phyloP scores from a whole-genome alignment of 2,329 filamentous ascomycete species.

The Ceratocystis huliohia region DNA sequence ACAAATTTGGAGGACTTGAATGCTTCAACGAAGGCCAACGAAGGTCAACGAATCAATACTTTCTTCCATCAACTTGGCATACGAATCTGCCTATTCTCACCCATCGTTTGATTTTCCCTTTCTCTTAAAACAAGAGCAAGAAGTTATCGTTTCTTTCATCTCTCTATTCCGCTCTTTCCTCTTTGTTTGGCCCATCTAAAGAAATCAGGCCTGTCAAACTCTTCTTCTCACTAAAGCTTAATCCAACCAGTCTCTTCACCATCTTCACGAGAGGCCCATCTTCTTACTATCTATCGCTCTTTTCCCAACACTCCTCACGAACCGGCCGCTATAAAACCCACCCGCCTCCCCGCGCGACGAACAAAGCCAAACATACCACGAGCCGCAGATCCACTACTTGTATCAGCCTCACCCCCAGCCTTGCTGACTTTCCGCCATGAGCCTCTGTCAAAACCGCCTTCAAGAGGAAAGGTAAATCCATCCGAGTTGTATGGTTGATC shows the following conservation, averaged over 20 bases:
- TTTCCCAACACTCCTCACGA: not conserved
- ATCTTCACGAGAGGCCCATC: not conserved
- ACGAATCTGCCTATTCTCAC: too few relatives aligned
- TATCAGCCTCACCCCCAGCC: not conserved
- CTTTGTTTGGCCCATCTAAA: too few relatives aligned
- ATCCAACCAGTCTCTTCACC: not conserved
- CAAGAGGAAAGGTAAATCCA: conserved; percentile 70
- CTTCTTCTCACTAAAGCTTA: not conserved
- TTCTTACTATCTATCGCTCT: not conserved
- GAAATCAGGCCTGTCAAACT: too few relatives aligned
- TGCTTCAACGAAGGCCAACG: too few relatives aligned
- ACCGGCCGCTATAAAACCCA: not conserved
- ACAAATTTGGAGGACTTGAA: not conserved
- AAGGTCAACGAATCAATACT: too few relatives aligned
- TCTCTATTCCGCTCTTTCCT: too few relatives aligned
- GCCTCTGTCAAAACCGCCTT: conserved; percentile 75
- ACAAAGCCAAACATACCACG: not conserved
- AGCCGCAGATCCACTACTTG: not conserved
- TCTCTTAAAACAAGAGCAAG: too few relatives aligned
- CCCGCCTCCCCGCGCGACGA: not conserved
- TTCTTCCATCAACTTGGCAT: too few relatives aligned
- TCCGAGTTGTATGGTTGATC: not conserved
- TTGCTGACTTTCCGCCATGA: conserved; percentile 42
- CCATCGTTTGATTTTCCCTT: too few relatives aligned
- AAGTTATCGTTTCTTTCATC: too few relatives aligned